Conservation (phyloP, 148 eudicot species). For the Bassia scoparia region DNA sequence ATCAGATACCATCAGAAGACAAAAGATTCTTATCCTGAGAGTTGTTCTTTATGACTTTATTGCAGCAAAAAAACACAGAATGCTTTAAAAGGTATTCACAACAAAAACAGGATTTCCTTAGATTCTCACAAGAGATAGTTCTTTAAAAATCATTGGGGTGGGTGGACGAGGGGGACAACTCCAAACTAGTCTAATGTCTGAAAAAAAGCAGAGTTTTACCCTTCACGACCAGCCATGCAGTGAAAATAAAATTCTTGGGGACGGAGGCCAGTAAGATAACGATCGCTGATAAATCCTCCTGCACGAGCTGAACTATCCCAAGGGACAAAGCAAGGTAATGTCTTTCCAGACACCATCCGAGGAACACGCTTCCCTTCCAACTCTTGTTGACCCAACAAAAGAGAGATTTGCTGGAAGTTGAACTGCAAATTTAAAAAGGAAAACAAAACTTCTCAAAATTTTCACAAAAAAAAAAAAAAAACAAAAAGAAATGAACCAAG, state of each 20-base stretch:
- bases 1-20: too few species aligned
- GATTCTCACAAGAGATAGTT: too few species aligned
- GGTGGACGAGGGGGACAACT: background rate
- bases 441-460: background rate
- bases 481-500: background rate
- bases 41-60: too few species aligned
- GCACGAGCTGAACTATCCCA: constrained; percentile 94
- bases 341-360: constrained; percentile 97
- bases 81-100: too few species aligned
- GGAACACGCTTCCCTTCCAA: constrained; percentile 99
- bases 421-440: constrained; percentile 43
- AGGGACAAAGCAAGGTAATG: constrained; percentile 82
- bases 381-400: constrained; percentile 92
- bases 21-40: too few species aligned
- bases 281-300: constrained; percentile 94
- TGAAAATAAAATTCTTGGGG: constrained; percentile 96
- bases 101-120: too few species aligned
- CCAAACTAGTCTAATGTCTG: background rate
- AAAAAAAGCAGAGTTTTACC: constrained; percentile 40
- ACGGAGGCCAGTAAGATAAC: constrained; percentile 89
- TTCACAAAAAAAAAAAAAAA: background rate
- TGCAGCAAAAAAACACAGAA: too few species aligned
- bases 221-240: constrained; percentile 99
- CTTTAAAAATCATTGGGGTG: too few species aligned
- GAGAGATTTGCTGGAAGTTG: constrained; percentile 96